phyloP scores from a whole-genome alignment of 805 yeast genomes.

The Barnettozyma populi region DNA sequence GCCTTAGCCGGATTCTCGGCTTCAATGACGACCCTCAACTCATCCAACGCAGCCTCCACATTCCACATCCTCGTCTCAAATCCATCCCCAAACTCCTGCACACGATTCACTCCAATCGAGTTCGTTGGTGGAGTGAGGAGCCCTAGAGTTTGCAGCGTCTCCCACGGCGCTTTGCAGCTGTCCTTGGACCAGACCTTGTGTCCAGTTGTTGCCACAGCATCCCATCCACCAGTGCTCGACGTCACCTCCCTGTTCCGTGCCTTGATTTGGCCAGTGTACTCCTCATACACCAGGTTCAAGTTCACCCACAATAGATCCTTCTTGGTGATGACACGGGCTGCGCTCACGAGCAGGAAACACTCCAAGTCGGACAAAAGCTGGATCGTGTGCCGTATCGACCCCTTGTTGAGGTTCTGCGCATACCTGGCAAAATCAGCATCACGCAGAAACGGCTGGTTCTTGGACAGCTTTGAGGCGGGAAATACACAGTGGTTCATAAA shows the following conservation, averaged over 20 bases:
- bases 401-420: conserved; percentile 25
- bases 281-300: conserved; percentile 72
- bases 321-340: conserved; percentile 65
- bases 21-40: conserved; percentile 17
- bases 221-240: conserved; percentile 19
- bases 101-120: conserved; percentile 3
- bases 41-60: conserved; percentile 24
- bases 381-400: conserved; percentile 22
- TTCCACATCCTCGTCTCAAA: conserved; percentile 25
- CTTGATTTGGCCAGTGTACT: conserved; percentile 56
- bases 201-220: conserved; percentile 27
- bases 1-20: conserved; percentile 16
- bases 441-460: conserved; percentile 24
- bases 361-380: conserved; percentile 64
- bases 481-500: conserved; percentile 40
- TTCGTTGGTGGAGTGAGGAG: conserved; percentile 15
- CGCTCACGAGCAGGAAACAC: conserved; percentile 61
- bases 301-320: conserved; percentile 56
- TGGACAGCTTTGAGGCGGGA: conserved; percentile 33
- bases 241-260: conserved; percentile 33
- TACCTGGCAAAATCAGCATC: conserved; percentile 22
- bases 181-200: conserved; percentile 55
- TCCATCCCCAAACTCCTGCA: conserved; percentile 14
- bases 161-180: conserved; percentile 71
- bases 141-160: conserved; percentile 36